These are phyloP conservation scores for Cryoendolithus antarcticus DNA, from an alignment of 2,329 filamentous ascomycete genomes.

Conservation along the genomic window DNA sequence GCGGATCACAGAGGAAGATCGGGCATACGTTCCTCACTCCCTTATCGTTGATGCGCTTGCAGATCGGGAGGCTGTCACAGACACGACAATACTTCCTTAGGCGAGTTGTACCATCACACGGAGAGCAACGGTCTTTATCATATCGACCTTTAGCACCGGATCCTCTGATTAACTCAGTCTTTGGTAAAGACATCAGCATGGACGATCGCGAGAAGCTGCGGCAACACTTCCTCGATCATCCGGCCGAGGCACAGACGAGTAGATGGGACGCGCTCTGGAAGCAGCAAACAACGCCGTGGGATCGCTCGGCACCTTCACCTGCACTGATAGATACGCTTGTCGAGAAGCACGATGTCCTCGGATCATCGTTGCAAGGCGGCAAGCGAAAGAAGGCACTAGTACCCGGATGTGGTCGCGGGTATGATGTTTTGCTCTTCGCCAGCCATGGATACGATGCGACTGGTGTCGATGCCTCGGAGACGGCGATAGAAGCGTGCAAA, in stretches of 20 bases:
- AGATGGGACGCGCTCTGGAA: slow-evolving; percentile 48
- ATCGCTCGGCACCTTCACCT: slow-evolving; percentile 45
- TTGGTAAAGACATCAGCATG: not conserved
- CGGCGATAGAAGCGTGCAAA: slow-evolving; percentile 36
- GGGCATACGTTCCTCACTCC: no score
- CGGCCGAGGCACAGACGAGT: slow-evolving; percentile 29
- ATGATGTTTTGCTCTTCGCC: slow-evolving; percentile 66
- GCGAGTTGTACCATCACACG: no score
- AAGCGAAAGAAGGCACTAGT: slow-evolving; percentile 51
- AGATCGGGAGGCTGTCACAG: no score
- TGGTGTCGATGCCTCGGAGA: slow-evolving; percentile 56
- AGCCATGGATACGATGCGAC: slow-evolving; percentile 65
- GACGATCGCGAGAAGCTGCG: slow-evolving; percentile 14
- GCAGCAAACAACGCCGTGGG: slow-evolving; percentile 45
- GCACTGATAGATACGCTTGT: slow-evolving; percentile 44
- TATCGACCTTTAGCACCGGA: no score
- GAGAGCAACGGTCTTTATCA: no score
- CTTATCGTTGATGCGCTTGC: no score
- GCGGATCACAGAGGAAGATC: no score
- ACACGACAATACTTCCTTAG: no score
- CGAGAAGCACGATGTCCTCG: slow-evolving; percentile 13
- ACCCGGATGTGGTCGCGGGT: slow-evolving; percentile 69
- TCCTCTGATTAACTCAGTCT: no score
- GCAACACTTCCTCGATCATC: slow-evolving; percentile 29
- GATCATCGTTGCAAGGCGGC: not conserved